phyloP scores from a whole-genome alignment of 148 eudicot species.

The Bassia scoparia region DNA sequence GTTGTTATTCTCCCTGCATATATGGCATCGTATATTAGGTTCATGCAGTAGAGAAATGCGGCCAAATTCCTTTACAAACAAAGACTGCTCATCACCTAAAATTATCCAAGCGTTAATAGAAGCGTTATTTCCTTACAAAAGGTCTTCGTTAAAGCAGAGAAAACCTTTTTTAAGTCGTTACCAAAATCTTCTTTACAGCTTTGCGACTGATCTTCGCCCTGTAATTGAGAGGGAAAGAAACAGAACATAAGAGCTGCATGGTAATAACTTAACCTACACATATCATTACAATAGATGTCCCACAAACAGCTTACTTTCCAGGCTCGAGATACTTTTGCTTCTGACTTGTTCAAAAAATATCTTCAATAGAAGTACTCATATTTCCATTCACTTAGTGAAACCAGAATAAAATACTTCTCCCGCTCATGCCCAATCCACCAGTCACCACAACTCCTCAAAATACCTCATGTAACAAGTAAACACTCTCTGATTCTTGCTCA shows the following conservation, averaged over 20 bases:
- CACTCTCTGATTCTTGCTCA: slow-evolving; percentile 96
- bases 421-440: slow-evolving; percentile 94
- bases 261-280: slow-evolving; percentile 1
- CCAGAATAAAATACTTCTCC: slow-evolving; percentile 86
- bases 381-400: slow-evolving; percentile 94
- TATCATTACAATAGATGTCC: not conserved
- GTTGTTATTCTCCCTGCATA: slow-evolving; percentile 71
- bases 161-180: slow-evolving; percentile 84
- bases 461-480: slow-evolving; percentile 82
- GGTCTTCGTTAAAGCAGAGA: slow-evolving; percentile 79
- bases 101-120: slow-evolving; percentile 67
- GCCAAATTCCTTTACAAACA: not conserved
- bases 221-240: slow-evolving; percentile 19
- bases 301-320: slow-evolving; percentile 52
- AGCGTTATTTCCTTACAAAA: slow-evolving; percentile 76
- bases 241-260: slow-evolving; percentile 1
- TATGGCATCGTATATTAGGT: not conserved
- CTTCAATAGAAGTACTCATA: slow-evolving; percentile 91
- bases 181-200: slow-evolving; percentile 77
- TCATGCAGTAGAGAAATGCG: not conserved
- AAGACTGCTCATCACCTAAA: slow-evolving; percentile 46
- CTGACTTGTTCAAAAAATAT: slow-evolving; percentile 93
- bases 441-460: slow-evolving; percentile 87
- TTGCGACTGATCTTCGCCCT: slow-evolving; percentile 65
- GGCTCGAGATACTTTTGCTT: slow-evolving; percentile 92